A percentile compares a stretch with the other conserved stretches of the same genome.
Evolutionary conservation across 495 filamentous ascomycete species (phyloP).

Genomic region (Penicillium pancosmium): DNA sequence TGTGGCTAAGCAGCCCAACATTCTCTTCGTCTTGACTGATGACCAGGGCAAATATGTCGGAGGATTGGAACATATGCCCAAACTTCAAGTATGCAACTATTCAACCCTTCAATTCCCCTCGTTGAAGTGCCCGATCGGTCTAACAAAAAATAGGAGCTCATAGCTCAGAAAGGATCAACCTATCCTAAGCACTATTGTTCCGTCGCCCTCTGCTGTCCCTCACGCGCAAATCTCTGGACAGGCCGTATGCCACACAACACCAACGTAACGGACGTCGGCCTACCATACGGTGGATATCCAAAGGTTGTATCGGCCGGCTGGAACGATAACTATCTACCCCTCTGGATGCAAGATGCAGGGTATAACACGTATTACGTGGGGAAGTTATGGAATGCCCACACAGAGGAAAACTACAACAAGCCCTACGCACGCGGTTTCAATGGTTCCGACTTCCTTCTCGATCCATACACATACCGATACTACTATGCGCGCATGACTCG

Average conservation of each 20-base stretch:
- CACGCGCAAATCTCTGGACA: conserved; percentile 60
- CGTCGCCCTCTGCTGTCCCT: conserved; percentile 62
- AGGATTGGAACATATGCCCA: conserved; percentile 58
- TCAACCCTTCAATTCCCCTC: neutral
- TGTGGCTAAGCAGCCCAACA: conserved; percentile 48
- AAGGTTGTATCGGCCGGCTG: conserved; percentile 63
- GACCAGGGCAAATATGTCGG: conserved; percentile 63
- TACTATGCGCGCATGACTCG: conserved; percentile 60
- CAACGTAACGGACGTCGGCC: conserved; percentile 66
- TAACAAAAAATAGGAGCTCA: conserved; percentile 28
- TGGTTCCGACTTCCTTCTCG: conserved; percentile 62
- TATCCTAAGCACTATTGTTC: conserved; percentile 60
- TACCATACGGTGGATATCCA: conserved; percentile 65
- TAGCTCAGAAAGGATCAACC: conserved; percentile 52
- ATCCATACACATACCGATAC: conserved; percentile 71
- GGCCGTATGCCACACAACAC: conserved; percentile 69
- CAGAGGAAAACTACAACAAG: conserved; percentile 56
- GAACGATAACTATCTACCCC: conserved; percentile 65
- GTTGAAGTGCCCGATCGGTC: neutral
- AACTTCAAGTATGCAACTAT: conserved; percentile 40
- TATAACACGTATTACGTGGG: conserved; percentile 73
- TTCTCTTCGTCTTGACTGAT: conserved; percentile 65
- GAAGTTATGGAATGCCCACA: conserved; percentile 68
- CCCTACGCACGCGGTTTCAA: conserved; percentile 59
- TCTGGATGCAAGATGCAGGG: conserved; percentile 68